Base-by-base conservation (phyloP, 176 grass and related monocot genomes). In the Zea luxurians region DNA sequence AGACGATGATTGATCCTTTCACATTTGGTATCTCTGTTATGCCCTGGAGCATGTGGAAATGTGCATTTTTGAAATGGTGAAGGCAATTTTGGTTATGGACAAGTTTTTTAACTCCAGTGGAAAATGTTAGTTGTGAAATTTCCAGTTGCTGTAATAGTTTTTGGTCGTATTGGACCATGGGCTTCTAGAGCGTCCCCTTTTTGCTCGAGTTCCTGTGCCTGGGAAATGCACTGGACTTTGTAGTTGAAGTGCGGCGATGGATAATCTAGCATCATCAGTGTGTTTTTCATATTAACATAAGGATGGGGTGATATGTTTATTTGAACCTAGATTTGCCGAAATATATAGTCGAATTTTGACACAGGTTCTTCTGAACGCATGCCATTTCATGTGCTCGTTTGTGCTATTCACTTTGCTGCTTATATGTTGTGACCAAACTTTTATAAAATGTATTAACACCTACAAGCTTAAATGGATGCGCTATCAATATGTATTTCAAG, bases 1-100 rank as follows among this genome's bases (percentile, higher is more conserved):
- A 64, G 81, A 87, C 49, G 79, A 88, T 9, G 86, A 97, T 11
- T 97, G 90, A 81, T 61, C 2, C 5, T 5, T 5, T 66, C 7
- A 2, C 67, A 35, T 34, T 35, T 34, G 37, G 46, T 47, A 85
- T 74, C 53, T 60, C 44, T 75, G 36, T 43, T 4, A 46, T 70
- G 37, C 48, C 21, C 17, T 21, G 37, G 76, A 75, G 13, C 36
- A 8, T 48, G 65, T 71, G 17, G 73, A 64, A 41, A 73, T 34
- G 11, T 73, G 78, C 37, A 13, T 41, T 37, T 38, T 17, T 58
- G 8, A n/a, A 77, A 72, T 71, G 17, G 55, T 3, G 6, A 61
- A 66, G 55, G 47, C 16, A n/a, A 15, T 82, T 48, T 82, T 88
- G 62, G 13, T 74, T 37, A 48, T 50, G 13, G 13, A 46, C 43